phyloP scores from a whole-genome alignment of 441 rosid species.

The Croton setiger region DNA sequence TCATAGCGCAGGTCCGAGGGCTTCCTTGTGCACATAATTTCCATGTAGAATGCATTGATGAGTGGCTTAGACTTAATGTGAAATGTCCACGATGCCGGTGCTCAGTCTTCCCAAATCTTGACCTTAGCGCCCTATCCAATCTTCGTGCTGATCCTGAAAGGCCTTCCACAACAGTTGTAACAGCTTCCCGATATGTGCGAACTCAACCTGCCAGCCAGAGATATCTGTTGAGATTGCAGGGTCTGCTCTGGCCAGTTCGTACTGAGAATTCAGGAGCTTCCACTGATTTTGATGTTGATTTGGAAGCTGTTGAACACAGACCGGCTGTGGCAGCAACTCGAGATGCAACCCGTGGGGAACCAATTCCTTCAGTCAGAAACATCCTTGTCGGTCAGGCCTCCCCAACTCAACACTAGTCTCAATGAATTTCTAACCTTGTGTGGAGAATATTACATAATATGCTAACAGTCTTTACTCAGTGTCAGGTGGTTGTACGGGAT shows the following conservation, averaged over 20 bases:
- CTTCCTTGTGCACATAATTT: conserved; percentile 99
- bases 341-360: conserved; percentile 16
- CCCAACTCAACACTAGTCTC: conserved; percentile 18
- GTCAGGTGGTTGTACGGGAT: not conserved
- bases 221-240: conserved; percentile 69
- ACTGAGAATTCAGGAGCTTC: conserved; percentile 41
- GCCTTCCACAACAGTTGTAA: conserved; percentile 36
- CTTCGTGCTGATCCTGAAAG: conserved; percentile 65
- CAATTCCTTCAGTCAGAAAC: conserved; percentile 17
- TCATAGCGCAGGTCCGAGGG: conserved; percentile 82
- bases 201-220: conserved; percentile 73
- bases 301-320: conserved; percentile 46
- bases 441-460: conserved; percentile 9
- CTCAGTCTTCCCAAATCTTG: conserved; percentile 95
- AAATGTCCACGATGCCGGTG: conserved; percentile 98
- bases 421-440: conserved; percentile 25
- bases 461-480: conserved; percentile 4
- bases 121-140: conserved; percentile 88
- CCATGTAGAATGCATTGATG: conserved; percentile 93
- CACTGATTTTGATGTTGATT: conserved; percentile 24
- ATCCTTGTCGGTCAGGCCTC: conserved; percentile 11
- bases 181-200: conserved; percentile 39
- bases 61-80: conserved; percentile 94
- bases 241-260: conserved; percentile 55
- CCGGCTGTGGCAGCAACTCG: conserved; percentile 15